A percentile compares a stretch with the other conserved stretches of the same genome.
Evolutionary conservation across 306 rosid species (phyloP).

Genomic region (Mimosa pudica): DNA sequence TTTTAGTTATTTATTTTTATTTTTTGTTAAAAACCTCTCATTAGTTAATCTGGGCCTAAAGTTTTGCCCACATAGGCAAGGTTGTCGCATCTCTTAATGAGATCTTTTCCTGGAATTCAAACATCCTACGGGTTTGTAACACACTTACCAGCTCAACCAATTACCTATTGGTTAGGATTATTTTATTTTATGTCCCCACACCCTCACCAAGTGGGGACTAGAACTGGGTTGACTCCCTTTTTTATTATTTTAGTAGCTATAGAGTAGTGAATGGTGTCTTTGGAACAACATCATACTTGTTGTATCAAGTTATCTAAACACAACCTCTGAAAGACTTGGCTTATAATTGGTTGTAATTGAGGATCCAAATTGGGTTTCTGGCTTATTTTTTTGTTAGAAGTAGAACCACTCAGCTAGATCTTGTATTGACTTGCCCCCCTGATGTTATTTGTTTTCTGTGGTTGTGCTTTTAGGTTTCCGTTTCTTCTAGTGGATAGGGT

Average conservation of each 20-base stretch:
- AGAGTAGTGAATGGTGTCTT: background rate
- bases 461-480: conserved; percentile 67
- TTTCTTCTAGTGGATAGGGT: conserved; percentile 95
- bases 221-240: no score
- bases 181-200: no score
- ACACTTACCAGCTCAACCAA: no score
- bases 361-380: background rate
- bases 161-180: no score
- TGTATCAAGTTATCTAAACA: background rate
- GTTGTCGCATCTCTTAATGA: no score
- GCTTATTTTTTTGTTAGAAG: background rate
- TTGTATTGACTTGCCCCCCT: background rate
- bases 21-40: no score
- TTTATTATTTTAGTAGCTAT: background rate
- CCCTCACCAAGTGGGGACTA: no score
- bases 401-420: background rate
- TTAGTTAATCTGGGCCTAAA: no score
- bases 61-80: no score
- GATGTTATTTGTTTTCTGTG: conserved; percentile 6
- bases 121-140: no score
- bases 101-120: no score
- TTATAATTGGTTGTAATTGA: background rate
- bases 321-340: background rate
- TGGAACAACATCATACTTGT: background rate
- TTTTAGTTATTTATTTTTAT: no score